Evolutionary conservation across 768 basidiomycete species (phyloP).

Genomic region (Tylopilus sp.): DNA sequence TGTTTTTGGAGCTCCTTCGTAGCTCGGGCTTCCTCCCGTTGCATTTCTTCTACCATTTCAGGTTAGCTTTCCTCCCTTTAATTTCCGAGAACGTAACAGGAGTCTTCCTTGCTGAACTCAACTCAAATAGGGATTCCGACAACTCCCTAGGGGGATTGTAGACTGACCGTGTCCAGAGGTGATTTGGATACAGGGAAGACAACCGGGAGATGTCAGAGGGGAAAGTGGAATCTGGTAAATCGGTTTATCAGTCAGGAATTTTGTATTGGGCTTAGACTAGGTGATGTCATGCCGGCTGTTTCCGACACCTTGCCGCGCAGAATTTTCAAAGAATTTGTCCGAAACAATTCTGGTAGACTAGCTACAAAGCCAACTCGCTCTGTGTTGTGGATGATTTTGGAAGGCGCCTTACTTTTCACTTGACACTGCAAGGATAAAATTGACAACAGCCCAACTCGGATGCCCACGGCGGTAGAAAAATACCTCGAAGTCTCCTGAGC

Average conservation of each 20-base stretch:
- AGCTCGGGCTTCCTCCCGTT: not conserved
- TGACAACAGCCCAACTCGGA: too few relatives aligned
- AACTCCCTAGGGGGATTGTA: constrained; percentile 19
- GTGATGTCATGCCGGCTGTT: constrained; percentile 27
- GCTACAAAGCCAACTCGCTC: too few relatives aligned
- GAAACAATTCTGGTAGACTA: too few relatives aligned
- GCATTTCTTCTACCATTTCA: not conserved
- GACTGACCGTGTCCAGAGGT: constrained; percentile 9
- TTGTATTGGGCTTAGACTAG: constrained; percentile 9
- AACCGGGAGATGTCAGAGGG: not conserved
- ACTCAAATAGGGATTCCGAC: constrained; percentile 18
- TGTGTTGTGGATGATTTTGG: too few relatives aligned
- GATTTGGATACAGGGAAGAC: constrained; percentile 7
- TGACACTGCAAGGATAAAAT: too few relatives aligned
- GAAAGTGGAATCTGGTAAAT: constrained; percentile 2
- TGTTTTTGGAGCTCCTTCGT: constrained; percentile 1
- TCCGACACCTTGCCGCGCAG: constrained; percentile 11
- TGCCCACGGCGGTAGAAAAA: too few relatives aligned
- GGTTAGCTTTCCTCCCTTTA: not conserved
- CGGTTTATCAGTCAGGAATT: not conserved
- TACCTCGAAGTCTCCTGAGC: too few relatives aligned
- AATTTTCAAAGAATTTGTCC: not conserved
- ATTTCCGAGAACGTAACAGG: not conserved
- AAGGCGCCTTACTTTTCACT: too few relatives aligned
- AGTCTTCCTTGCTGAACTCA: constrained; percentile 3